Conservation (phyloP, 2,329 filamentous ascomycete species). For the Cryphonectria naterciae region DNA sequence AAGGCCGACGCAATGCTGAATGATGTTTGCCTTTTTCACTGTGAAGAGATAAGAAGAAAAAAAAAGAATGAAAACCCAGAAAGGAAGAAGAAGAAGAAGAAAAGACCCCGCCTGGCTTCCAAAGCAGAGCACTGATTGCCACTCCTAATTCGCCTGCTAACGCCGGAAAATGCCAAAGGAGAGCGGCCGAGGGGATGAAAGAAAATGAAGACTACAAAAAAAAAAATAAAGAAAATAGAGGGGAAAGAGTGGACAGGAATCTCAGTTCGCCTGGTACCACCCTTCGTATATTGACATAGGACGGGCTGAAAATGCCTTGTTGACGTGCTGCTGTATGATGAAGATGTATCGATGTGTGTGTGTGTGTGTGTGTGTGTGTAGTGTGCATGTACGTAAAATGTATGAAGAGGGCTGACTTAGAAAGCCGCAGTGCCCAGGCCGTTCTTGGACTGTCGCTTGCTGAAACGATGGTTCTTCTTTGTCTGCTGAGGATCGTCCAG, state of each 20-base stretch:
- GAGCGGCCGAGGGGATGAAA: not conserved
- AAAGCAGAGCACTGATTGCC: constrained; percentile 16
- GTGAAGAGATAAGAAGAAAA: not conserved
- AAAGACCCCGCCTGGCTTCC: not conserved
- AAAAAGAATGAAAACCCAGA: not conserved
- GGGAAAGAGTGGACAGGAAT: too few species aligned
- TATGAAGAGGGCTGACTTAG: constrained; percentile 43
- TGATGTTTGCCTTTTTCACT: not conserved
- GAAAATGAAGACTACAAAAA: not conserved
- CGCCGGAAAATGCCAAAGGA: constrained; percentile 30
- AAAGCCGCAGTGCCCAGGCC: constrained; percentile 84
- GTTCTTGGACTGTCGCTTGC: constrained; percentile 91
- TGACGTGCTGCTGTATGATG: constrained; percentile 12
- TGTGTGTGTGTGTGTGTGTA: constrained; percentile 7
- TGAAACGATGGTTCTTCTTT: constrained; percentile 71
- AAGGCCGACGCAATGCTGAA: not conserved
- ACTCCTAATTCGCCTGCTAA: constrained; percentile 24
- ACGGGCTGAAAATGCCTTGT: constrained; percentile 10
- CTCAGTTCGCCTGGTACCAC: constrained; percentile 11
- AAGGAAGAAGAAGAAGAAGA: not conserved
- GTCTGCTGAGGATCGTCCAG: constrained; percentile 53
- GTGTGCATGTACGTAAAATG: constrained; percentile 13
- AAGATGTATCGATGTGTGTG: not conserved
- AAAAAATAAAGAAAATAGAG: not conserved
- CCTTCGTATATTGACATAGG: constrained; percentile 12